A percentile compares a stretch with the other conserved stretches of the same genome.
These are phyloP conservation scores for Fusarium mangiferae DNA, from an alignment of 2,329 filamentous ascomycete species.

Conservation along the genomic window DNA sequence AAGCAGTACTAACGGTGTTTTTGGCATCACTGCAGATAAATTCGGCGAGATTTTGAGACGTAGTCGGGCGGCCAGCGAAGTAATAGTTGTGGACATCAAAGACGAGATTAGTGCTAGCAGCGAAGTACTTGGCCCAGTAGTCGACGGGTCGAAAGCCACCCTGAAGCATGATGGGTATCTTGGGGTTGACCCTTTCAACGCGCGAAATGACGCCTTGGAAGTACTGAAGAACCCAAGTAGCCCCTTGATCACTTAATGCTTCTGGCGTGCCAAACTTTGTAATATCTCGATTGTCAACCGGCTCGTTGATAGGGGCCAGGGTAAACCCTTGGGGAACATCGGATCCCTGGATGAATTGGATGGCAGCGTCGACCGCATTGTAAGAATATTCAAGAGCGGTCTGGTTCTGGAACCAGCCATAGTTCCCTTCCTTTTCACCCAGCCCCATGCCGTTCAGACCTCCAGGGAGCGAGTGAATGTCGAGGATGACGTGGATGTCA, in stretches of 20 bases:
- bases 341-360: not conserved
- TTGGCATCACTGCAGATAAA: not conserved
- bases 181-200: not conserved
- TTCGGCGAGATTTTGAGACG: fast-evolving
- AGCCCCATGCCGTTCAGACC: not conserved
- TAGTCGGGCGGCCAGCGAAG: not conserved
- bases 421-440: not conserved
- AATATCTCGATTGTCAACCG: not conserved
- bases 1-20: fast-evolving
- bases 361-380: not conserved
- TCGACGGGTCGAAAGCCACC: not conserved
- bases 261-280: not conserved
- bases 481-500: not conserved
- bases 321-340: not conserved
- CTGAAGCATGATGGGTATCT: not conserved
- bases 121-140: not conserved
- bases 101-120: not conserved
- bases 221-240: not conserved
- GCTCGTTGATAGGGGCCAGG: not conserved
- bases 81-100: not conserved
- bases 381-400: not conserved
- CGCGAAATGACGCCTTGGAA: not conserved
- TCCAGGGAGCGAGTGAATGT: not conserved
- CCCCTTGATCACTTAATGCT: not conserved
- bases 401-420: not conserved